Conservation (phyloP, 129 eudicot genomes). For the Mikania micrantha region DNA sequence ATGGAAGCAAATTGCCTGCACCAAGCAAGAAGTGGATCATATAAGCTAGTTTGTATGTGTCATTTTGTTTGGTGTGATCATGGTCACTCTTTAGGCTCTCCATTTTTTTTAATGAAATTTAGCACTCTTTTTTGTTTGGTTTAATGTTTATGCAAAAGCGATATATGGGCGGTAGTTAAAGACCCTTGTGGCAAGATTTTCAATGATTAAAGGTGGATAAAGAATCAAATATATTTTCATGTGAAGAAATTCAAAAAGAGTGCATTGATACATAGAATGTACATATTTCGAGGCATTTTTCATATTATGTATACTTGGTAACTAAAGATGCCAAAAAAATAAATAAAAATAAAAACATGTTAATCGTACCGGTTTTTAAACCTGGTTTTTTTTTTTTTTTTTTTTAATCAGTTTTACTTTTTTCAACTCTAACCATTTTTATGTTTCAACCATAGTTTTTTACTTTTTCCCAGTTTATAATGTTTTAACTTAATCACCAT, state of each 20-base stretch:
- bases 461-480: no score
- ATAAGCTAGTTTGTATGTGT: constrained; percentile 54
- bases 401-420: no score
- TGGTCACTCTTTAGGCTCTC: constrained; percentile 27
- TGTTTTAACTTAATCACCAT: no score
- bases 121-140: constrained; percentile 14
- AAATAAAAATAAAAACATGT: no score
- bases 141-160: constrained; percentile 6
- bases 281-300: no score
- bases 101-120: constrained; percentile 24
- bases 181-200: constrained; percentile 14
- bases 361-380: no score
- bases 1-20: constrained; percentile 81
- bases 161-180: constrained; percentile 16
- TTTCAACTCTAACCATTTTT: no score
- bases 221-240: neutral
- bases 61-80: constrained; percentile 34
- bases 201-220: constrained; percentile 27
- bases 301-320: neutral
- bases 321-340: no score
- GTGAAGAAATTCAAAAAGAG: constrained; percentile 12
- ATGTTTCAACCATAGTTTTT: no score
- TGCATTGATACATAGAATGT: neutral
- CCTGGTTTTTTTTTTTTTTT: no score
- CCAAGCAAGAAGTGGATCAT: constrained; percentile 71